A percentile compares a stretch with the other conserved stretches of the same genome.
These are phyloP conservation scores for Melocanna baccifera DNA, from an alignment of 176 grass and related monocot genomes.

Conservation along the genomic window DNA sequence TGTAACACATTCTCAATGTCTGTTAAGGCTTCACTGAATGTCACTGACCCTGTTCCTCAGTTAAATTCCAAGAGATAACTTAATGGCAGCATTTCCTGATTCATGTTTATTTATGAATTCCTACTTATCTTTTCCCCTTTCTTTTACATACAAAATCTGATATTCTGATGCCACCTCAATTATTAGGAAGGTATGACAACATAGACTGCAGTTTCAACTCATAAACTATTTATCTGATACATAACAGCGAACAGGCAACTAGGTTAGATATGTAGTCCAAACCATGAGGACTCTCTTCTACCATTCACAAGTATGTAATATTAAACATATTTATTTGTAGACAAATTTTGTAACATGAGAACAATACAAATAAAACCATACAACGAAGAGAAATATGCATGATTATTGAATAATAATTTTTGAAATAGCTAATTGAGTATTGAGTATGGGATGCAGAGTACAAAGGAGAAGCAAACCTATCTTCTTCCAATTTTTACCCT, in stretches of 20 bases:
- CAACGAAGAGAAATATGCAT: not conserved
- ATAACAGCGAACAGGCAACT: not conserved
- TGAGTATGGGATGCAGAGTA: slow-evolving; percentile 9
- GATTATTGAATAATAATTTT: slow-evolving; percentile 11
- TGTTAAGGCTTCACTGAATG: not conserved
- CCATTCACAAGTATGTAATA: not conserved
- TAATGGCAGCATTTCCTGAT: not conserved
- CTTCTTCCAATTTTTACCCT: slow-evolving; percentile 92
- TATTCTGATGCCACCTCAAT: not conserved
- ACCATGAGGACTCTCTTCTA: not conserved
- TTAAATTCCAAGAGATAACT: slow-evolving; percentile 1
- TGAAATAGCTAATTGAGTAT: slow-evolving; percentile 4
- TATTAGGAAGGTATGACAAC: not conserved
- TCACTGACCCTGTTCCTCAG: not conserved
- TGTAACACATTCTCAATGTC: not conserved
- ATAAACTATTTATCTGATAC: not conserved
- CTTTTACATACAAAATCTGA: not conserved
- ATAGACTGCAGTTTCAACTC: not conserved
- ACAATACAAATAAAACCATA: not conserved
- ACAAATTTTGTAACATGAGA: not conserved
- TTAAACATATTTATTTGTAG: not conserved
- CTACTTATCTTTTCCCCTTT: not conserved
- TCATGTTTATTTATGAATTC: not conserved
- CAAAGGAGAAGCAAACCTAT: slow-evolving; percentile 60
- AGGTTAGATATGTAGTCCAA: not conserved